These are phyloP conservation scores for Crithidia fasciculata DNA, from an alignment of 208 protist species.

Conservation along the genomic window DNA sequence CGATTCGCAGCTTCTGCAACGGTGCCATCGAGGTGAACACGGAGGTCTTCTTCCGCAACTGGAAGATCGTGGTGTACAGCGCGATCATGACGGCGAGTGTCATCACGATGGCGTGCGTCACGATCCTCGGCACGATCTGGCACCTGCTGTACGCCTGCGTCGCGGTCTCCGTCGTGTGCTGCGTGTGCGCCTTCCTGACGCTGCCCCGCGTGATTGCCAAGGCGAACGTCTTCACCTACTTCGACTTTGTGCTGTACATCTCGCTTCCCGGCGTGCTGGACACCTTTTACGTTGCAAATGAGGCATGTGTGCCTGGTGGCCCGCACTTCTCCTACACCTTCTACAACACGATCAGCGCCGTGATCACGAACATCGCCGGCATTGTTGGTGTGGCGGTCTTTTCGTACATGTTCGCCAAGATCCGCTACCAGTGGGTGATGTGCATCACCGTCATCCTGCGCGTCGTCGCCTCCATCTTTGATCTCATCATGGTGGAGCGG, in stretches of 20 bases:
- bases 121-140: constrained; percentile 33
- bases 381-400: constrained; percentile 65
- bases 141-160: constrained; percentile 40
- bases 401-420: constrained; percentile 50
- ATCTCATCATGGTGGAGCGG: constrained; percentile 74
- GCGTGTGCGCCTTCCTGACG: constrained; percentile 30
- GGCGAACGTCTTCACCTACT: constrained; percentile 34
- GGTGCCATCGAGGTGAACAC: constrained; percentile 36
- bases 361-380: constrained; percentile 49
- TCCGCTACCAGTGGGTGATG: constrained; percentile 59
- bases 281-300: constrained; percentile 47
- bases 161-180: constrained; percentile 24
- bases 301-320: constrained; percentile 44
- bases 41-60: constrained; percentile 30
- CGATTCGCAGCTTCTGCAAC: constrained; percentile 23
- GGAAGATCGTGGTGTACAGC: constrained; percentile 34
- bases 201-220: constrained; percentile 45
- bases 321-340: constrained; percentile 61
- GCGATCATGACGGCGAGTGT: constrained; percentile 36
- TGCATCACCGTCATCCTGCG: constrained; percentile 45
- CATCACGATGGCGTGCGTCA: constrained; percentile 40
- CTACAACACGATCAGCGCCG: constrained; percentile 49
- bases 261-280: constrained; percentile 56
- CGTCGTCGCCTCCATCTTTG: constrained; percentile 56
- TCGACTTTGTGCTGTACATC: constrained; percentile 50